These are phyloP conservation scores for Trichothecium sympodiale DNA, from an alignment of 2,329 filamentous ascomycete genomes.

Conservation along the genomic window DNA sequence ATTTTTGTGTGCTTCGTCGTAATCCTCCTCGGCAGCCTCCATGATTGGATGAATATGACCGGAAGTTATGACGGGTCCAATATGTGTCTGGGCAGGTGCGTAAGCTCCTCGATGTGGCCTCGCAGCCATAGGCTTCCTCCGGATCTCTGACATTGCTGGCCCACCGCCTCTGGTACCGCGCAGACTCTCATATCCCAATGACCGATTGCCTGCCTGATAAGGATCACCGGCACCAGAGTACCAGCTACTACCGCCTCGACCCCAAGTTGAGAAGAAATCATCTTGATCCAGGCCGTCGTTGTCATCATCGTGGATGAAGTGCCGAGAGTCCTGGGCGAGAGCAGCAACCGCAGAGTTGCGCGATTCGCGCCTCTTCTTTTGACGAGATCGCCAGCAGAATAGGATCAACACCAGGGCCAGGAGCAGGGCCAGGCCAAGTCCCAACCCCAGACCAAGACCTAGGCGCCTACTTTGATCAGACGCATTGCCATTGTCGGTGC, in stretches of 20 bases:
- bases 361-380: constrained; percentile 21
- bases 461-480: constrained; percentile 20
- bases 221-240: constrained; percentile 33
- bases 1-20: constrained; percentile 2
- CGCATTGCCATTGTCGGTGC: constrained; percentile 11
- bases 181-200: constrained; percentile 40
- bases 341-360: constrained; percentile 35
- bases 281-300: constrained; percentile 36
- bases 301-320: constrained; percentile 30
- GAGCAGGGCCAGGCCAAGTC: constrained; percentile 45
- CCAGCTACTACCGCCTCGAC: constrained; percentile 21
- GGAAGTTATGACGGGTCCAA: constrained; percentile 16
- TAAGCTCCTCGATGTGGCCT: constrained; percentile 19
- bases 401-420: constrained; percentile 34
- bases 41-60: constrained; percentile 46
- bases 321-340: constrained; percentile 36
- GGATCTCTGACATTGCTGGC: constrained; percentile 3
- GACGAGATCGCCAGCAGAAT: constrained; percentile 38
- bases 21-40: constrained; percentile 45
- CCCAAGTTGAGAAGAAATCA: constrained; percentile 14
- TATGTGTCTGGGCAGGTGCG: constrained; percentile 17
- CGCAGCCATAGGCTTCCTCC: constrained; percentile 19
- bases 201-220: constrained; percentile 28
- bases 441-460: constrained; percentile 54
- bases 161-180: constrained; percentile 18